Conservation (phyloP, 495 filamentous ascomycete species). For the Cercophora sp. region DNA sequence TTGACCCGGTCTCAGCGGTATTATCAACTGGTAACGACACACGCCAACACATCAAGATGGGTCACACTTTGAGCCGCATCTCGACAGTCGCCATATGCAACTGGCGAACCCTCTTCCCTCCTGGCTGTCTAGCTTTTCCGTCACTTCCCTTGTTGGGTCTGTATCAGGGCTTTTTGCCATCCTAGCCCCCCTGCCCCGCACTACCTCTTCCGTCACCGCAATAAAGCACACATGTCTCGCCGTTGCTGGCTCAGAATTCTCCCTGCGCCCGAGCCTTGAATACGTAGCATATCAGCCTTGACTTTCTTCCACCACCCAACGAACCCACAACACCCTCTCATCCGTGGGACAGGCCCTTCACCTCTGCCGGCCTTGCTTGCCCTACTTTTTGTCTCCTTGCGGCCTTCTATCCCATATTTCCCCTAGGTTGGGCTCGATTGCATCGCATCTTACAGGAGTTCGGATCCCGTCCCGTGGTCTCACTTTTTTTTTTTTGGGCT, state of each 20-base stretch:
- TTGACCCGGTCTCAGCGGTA: conserved; percentile 56
- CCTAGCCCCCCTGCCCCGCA: conserved; percentile 42
- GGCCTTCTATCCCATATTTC: conserved; percentile 22
- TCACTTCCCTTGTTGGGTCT: conserved; percentile 40
- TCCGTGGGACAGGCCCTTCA: conserved; percentile 40
- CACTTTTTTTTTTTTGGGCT: conserved; percentile 22
- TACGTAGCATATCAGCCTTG: conserved; percentile 49
- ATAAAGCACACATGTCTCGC: conserved; percentile 63
- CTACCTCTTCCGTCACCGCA: conserved; percentile 49
- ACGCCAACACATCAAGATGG: conserved; percentile 90
- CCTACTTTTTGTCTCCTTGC: conserved; percentile 17
- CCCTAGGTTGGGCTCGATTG: conserved; percentile 54
- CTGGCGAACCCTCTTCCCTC: conserved; percentile 43
- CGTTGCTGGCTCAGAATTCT: conserved; percentile 45
- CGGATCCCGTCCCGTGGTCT: conserved; percentile 31
- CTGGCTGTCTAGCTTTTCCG: conserved; percentile 42
- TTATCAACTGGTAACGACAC: conserved; percentile 75
- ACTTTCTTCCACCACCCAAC: conserved; percentile 24
- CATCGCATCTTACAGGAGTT: conserved; percentile 45
- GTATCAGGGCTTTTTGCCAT: conserved; percentile 43
- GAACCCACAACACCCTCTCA: conserved; percentile 33
- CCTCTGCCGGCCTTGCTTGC: conserved; percentile 34
- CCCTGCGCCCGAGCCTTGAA: conserved; percentile 45
- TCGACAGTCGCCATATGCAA: conserved; percentile 45
- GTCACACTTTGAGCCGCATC: conserved; percentile 61